Evolutionary conservation across 2,329 filamentous ascomycete genomes (phyloP), one percentile per base, ranked within the genome.

Genomic region (Lasiodiplodia hormozganensis): DNA sequence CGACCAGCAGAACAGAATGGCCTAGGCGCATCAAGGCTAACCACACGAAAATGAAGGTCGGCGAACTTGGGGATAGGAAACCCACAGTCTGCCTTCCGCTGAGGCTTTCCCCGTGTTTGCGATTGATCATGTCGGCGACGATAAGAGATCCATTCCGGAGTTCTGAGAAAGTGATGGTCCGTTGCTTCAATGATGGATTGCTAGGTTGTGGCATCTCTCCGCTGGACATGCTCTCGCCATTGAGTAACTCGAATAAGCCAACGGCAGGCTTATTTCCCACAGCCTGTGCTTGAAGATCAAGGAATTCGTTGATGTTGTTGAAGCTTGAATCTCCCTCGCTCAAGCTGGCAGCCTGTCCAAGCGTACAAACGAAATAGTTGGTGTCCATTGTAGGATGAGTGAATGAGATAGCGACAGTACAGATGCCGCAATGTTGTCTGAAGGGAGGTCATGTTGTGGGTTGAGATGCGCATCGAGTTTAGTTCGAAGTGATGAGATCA

Each of bases 321-420:
- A 49, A 49, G 6, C n/a, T 23, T 12, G 12, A n/a, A 5, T 28
- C 5, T 11, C 73, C 70, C 3, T 73, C 69, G 21, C 78, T 81
- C 21, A 84, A 71, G 1, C 70, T 70, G 0, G 80, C 77, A 12
- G 87, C 86, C 73, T 89, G 82, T 1, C 86, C 88, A 2, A 90
- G 80, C 0, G 87, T 89, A 74, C 88, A 90, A 3, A 84, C 84
- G 73, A 90, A 90, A 75, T 89, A 89, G 69, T 85, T 88, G 62
- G 72, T 60, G 25, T 53, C 67, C 67, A 68, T 64, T 12, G 38
- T 25, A 21, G 6, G 34, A 56, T 25, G 21, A 8, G 11, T 21
- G 25, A 34, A 28, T 52, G 38, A 14, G 31, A 65, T 21, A n/a
- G 16, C 18, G 18, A n/a, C 10, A 40, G 10, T 6, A 3, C 1